phyloP scores from a whole-genome alignment of 2,329 filamentous ascomycete genomes.

The Chalara sp. region DNA sequence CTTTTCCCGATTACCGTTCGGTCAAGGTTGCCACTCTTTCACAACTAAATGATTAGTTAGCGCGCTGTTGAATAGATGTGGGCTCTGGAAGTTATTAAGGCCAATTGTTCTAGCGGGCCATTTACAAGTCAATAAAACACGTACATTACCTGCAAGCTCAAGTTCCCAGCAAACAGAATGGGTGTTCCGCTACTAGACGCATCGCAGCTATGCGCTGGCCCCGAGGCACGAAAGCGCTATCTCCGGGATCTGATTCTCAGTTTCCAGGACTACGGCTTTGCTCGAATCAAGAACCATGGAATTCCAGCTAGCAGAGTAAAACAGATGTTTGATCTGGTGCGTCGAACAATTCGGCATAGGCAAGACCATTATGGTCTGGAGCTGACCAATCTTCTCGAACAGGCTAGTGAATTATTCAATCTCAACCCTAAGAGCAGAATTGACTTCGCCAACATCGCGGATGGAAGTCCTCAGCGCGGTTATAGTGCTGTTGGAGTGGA shows the following conservation, averaged over 20 bases:
- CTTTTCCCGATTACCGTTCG: too few relatives aligned
- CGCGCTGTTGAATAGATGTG: too few relatives aligned
- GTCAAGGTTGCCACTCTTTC: too few relatives aligned
- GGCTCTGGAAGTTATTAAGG: too few relatives aligned
- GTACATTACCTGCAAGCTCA: too few relatives aligned
- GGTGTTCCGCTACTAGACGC: too few relatives aligned
- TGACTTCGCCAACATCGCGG: background rate
- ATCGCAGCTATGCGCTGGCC: too few relatives aligned
- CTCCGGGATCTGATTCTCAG: background rate
- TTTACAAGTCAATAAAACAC: too few relatives aligned
- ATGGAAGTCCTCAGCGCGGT: background rate
- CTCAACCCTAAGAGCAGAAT: background rate
- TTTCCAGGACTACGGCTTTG: background rate
- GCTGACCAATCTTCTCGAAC: background rate
- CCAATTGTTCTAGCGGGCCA: too few relatives aligned
- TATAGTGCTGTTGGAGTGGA: background rate
- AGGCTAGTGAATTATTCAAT: background rate
- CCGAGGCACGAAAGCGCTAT: too few relatives aligned
- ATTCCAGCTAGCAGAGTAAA: background rate
- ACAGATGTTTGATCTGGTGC: background rate
- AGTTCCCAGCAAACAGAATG: too few relatives aligned
- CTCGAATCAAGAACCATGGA: background rate
- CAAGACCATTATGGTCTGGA: background rate
- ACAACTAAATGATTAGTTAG: too few relatives aligned
- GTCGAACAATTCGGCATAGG: background rate